A percentile compares a stretch with the other conserved stretches of the same genome.
These are phyloP conservation scores for Erysimum cheiranthoides DNA, from an alignment of 345 rosid genomes.

Conservation along the genomic window DNA sequence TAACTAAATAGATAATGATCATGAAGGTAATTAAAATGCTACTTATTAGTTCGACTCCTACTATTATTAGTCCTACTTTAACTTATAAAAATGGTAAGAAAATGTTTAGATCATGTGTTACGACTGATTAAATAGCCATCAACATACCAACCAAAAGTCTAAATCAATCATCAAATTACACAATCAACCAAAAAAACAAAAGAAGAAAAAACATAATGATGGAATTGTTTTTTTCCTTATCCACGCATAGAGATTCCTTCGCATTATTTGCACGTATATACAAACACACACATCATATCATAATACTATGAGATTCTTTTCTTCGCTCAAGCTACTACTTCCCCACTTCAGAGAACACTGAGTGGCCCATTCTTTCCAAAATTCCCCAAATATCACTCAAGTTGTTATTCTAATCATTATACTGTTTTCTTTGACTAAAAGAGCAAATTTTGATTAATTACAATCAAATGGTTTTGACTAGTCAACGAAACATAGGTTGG, in stretches of 20 bases:
- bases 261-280: slow-evolving; percentile 37
- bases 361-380: slow-evolving; percentile 48
- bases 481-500: slow-evolving; percentile 40
- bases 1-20: neutral
- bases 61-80: slow-evolving; percentile 8
- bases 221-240: slow-evolving; percentile 29
- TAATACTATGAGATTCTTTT: slow-evolving; percentile 54
- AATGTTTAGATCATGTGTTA: slow-evolving; percentile 22
- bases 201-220: slow-evolving; percentile 38
- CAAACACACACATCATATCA: slow-evolving; percentile 12
- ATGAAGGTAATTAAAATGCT: neutral
- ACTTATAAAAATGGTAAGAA: slow-evolving; percentile 3
- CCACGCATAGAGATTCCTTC: slow-evolving; percentile 47
- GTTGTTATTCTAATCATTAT: slow-evolving; percentile 38
- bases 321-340: slow-evolving; percentile 52
- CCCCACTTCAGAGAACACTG: slow-evolving; percentile 43
- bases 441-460: slow-evolving; percentile 38
- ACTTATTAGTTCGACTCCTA: neutral
- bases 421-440: slow-evolving; percentile 43
- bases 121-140: slow-evolving; percentile 19
- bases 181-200: slow-evolving; percentile 26
- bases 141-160: slow-evolving; percentile 25
- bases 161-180: slow-evolving; percentile 27
- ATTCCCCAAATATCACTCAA: slow-evolving; percentile 39
- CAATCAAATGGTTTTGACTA: slow-evolving; percentile 39